These are phyloP conservation scores for Suillus subalutaceus DNA, from an alignment of 768 basidiomycete genomes.

Conservation along the genomic window DNA sequence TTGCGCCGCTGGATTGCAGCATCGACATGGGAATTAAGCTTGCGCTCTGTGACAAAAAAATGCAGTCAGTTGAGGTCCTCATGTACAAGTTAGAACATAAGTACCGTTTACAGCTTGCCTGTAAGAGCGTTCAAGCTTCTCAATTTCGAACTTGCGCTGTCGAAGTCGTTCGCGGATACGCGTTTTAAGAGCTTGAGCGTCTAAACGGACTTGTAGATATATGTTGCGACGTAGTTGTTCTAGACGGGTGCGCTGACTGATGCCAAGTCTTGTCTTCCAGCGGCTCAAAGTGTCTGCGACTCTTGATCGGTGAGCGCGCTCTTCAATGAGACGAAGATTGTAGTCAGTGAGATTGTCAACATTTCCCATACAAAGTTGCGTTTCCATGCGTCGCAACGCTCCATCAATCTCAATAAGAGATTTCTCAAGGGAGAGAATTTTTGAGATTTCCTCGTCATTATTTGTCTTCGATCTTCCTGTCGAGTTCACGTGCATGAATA, in stretches of 20 bases:
- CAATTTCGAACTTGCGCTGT: too few species aligned
- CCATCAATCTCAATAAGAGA: neutral
- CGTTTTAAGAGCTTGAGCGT: neutral
- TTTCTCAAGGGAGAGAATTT: neutral
- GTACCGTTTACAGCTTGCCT: too few species aligned
- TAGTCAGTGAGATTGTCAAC: neutral
- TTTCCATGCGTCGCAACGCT: neutral
- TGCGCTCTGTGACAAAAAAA: too few species aligned
- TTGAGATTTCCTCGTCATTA: neutral
- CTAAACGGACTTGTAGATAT: neutral
- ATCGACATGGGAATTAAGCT: too few species aligned
- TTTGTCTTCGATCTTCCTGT: neutral
- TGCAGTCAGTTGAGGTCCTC: too few species aligned
- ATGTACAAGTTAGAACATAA: too few species aligned
- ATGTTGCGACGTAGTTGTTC: neutral
- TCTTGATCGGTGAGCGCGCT: neutral
- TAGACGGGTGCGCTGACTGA: neutral
- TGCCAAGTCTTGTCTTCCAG: neutral
- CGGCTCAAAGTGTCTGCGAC: neutral
- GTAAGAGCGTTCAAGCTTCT: too few species aligned
- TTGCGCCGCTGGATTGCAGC: too few species aligned
- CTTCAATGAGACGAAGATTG: neutral
- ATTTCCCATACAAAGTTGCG: neutral
- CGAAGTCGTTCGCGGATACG: neutral
- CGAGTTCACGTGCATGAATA: neutral